Base-by-base conservation (phyloP, 768 basidiomycete genomes). In the Lentinus tigrinus region DNA sequence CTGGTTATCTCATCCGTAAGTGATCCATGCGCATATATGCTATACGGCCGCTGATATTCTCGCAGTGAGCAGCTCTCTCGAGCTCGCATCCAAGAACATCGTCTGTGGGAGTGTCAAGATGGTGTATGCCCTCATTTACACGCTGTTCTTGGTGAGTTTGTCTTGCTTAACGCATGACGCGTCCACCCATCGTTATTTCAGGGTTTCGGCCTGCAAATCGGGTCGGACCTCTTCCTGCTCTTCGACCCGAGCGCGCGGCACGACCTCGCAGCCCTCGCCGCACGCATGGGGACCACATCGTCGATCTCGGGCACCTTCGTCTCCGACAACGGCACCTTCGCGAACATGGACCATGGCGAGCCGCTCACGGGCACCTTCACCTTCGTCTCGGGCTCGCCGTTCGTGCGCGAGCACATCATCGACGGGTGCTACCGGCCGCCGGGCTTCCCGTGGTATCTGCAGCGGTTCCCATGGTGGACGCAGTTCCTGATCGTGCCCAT, bases 81-180 rank as follows among this genome's bases (percentile, higher is more conserved):
- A 93, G 69, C 74, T 93, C 54, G 91, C 89, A 1, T 92, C 91
- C 1, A 91, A 90, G 71, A 93, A 93, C 61, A 91, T 93, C 27
- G 82, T 91, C 2, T 88, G 85, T 56, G 91, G 91, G 36, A 88
- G 88, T 59, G 89, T 92, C 59, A 90, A 90, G 72, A 89, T 93
- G 86, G 89, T 93, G 17, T 92, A 91, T 59, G 89, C 91, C n/a
- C 77, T 93, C 60, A 91, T 93, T 31, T 93, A 92, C 64, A 91
- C 91, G 0, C 74, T 93, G 7, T 93, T 92, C 69, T 71, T 93
- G 68, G 65, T 65, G 28, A 6, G 64, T 58, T 1, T 16, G 2
- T 24, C 40, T 9, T 23, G 16, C 26, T n/a, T 19, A 6, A 37
- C 23, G 39, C 13, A n/a, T 10, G 16, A 3, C 6, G n/a, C n/a